Evolutionary conservation across 192 early-diverging fungal genomes (phyloP).

Genomic region (Coemansia sp.): DNA sequence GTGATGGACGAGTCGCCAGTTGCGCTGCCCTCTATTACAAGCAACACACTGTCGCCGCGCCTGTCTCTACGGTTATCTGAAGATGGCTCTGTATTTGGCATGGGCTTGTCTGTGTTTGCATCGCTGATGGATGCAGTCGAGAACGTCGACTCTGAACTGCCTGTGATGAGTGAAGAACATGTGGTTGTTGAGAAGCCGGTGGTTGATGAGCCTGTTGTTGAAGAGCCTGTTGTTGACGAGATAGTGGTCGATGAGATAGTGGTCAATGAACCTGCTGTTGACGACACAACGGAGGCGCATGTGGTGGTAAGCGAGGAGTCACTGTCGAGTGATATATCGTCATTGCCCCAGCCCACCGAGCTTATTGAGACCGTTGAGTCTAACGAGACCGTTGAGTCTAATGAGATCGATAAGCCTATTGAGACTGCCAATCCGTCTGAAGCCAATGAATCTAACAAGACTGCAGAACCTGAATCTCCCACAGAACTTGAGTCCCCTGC

Average conservation of each 20-base stretch:
- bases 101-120: conserved; percentile 25
- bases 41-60: conserved; percentile 9
- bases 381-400: too few relatives aligned
- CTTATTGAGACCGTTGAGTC: too few relatives aligned
- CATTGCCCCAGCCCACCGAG: too few relatives aligned
- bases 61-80: conserved; percentile 40
- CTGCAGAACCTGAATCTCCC: neutral
- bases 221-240: neutral
- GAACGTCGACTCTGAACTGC: neutral
- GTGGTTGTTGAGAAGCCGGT: neutral
- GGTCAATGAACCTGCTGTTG: neutral
- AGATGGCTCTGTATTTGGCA: conserved; percentile 31
- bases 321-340: too few relatives aligned
- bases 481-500: too few relatives aligned
- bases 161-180: neutral
- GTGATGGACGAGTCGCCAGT: too few relatives aligned
- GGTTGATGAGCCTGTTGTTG: neutral
- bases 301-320: neutral
- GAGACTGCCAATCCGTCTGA: neutral
- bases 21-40: too few relatives aligned
- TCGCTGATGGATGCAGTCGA: conserved; percentile 10
- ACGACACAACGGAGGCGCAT: neutral
- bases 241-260: neutral
- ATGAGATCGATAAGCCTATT: neutral
- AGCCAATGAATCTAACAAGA: neutral